A percentile compares a stretch with the other conserved stretches of the same genome.
Evolutionary conservation across 495 filamentous ascomycete species (phyloP).

Genomic region (Neurospora terricola): DNA sequence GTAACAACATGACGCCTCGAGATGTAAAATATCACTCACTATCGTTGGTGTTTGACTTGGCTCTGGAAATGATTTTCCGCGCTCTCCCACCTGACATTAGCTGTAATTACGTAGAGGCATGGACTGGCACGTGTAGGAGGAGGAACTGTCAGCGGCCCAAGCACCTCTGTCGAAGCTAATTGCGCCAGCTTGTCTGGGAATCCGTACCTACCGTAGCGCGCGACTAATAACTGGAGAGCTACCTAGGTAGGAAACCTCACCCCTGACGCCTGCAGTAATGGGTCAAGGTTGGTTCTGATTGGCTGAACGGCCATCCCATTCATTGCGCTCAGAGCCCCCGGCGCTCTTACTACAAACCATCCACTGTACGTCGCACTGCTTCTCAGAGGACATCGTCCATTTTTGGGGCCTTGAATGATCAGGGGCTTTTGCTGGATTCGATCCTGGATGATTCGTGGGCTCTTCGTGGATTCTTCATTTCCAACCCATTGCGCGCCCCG

Average conservation of each 20-base stretch:
- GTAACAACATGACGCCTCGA: neutral
- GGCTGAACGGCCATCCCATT: neutral
- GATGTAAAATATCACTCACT: neutral
- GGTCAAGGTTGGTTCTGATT: neutral
- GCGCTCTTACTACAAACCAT: neutral
- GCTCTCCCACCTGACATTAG: neutral
- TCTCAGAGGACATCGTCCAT: neutral
- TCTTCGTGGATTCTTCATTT: neutral
- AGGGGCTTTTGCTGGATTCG: neutral
- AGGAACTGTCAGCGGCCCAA: neutral
- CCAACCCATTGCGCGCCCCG: neutral
- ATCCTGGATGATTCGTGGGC: neutral
- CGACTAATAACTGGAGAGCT: constrained; percentile 12
- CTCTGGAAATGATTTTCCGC: neutral
- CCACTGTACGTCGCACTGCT: neutral
- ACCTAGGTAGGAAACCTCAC: neutral
- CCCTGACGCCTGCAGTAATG: neutral
- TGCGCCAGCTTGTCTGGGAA: neutral
- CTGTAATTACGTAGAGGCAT: neutral
- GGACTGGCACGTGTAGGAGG: neutral
- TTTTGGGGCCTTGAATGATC: neutral
- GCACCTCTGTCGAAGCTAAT: neutral
- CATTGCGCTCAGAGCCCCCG: neutral
- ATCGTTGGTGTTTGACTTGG: neutral
- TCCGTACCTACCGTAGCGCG: constrained; percentile 26